Conservation (phyloP, 371 early-diverging fungal species). For the Mucor indicus region DNA sequence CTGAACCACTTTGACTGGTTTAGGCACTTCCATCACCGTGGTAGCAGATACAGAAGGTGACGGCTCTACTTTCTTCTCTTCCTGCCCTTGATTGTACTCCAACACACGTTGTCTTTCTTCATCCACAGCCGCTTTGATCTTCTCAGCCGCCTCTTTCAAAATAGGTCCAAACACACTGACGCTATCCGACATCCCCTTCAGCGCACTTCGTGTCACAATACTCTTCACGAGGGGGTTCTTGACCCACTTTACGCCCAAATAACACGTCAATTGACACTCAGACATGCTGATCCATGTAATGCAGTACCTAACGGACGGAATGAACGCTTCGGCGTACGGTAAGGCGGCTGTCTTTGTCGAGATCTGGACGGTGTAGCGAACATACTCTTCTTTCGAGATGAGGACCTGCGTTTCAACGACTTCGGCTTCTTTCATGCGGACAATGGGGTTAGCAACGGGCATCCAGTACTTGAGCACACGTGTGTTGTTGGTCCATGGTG, state of each 20-base stretch:
- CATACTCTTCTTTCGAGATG: constrained; percentile 46
- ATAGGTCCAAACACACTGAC: constrained; percentile 29
- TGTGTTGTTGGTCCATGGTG: too few species aligned
- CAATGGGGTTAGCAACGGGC: constrained; percentile 51
- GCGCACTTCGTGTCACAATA: constrained; percentile 41
- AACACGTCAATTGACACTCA: constrained; percentile 46
- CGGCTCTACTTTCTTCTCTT: not conserved
- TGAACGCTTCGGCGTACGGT: constrained; percentile 61
- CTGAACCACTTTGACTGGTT: too few species aligned
- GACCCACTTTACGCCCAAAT: constrained; percentile 51
- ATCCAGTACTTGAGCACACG: constrained; percentile 45
- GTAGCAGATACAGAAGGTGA: not conserved
- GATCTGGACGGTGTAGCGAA: constrained; percentile 44
- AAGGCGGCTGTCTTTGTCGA: constrained; percentile 46
- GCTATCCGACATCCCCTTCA: constrained; percentile 42
- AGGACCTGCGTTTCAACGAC: constrained; percentile 54
- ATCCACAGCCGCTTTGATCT: not conserved
- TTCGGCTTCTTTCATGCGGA: constrained; percentile 57
- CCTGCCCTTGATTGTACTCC: not conserved
- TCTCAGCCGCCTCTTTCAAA: constrained; percentile 17
- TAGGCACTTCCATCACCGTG: too few species aligned
- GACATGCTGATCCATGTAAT: constrained; percentile 47
- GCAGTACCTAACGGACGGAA: constrained; percentile 54
- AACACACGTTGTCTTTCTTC: not conserved
- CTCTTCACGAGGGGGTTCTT: constrained; percentile 54